phyloP scores from a whole-genome alignment of 176 grass and related monocot genomes.

The Carex kokanica region DNA sequence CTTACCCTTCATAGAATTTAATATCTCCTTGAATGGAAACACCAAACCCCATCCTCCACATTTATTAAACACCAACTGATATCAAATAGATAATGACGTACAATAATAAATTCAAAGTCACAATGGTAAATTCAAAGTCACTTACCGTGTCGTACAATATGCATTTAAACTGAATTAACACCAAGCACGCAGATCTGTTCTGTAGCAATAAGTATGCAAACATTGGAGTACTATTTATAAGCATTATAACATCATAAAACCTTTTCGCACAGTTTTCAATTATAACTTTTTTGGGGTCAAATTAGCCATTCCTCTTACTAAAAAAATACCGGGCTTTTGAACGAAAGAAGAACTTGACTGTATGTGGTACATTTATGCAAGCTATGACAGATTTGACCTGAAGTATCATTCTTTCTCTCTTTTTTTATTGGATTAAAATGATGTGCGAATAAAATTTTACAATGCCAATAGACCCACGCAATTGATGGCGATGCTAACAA shows the following conservation, averaged over 20 bases:
- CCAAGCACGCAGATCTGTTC: neutral
- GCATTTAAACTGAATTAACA: neutral
- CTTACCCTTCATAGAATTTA: neutral
- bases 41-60: neutral
- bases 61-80: neutral
- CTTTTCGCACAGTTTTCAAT: neutral
- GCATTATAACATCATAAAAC: neutral
- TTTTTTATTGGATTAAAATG: neutral
- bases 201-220: neutral
- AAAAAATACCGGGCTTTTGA: neutral
- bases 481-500: neutral
- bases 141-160: neutral
- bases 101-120: neutral
- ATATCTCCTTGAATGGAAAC: constrained; percentile 10
- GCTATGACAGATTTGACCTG: neutral
- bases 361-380: neutral
- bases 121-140: neutral
- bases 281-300: neutral
- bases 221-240: neutral
- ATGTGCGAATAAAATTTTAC: constrained; percentile 18
- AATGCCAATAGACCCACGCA: neutral
- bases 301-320: neutral
- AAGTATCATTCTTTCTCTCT: neutral
- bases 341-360: neutral
- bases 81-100: neutral